Evolutionary conservation across 441 rosid species (phyloP).

Genomic region (Jatropha podagrica): DNA sequence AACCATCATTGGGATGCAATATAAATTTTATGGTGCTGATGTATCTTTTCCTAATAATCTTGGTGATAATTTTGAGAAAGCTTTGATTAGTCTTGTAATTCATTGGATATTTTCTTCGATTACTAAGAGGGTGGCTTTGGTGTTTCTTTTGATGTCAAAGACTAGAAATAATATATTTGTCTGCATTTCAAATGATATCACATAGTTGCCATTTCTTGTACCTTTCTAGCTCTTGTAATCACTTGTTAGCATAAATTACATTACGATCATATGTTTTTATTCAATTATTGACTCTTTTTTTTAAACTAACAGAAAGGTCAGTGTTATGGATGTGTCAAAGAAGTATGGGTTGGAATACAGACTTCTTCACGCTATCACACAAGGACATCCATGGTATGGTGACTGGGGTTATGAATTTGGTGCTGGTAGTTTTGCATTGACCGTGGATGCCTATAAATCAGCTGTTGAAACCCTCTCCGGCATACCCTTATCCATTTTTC

Average conservation of each 20-base stretch:
- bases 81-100: no score
- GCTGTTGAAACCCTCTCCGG: constrained; percentile 51
- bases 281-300: neutral
- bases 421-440: constrained; percentile 61
- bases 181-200: neutral
- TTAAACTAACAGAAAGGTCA: constrained; percentile 50
- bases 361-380: constrained; percentile 57
- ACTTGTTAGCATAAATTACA: neutral
- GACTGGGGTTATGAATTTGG: constrained; percentile 79
- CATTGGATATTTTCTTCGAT: neutral
- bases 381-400: constrained; percentile 71
- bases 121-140: no score
- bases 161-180: neutral
- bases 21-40: neutral
- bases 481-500: constrained; percentile 39
- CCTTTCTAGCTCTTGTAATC: neutral
- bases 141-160: constrained; percentile 1
- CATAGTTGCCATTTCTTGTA: neutral
- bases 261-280: constrained; percentile 6
- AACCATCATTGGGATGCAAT: neutral
- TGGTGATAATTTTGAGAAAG: neutral
- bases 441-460: constrained; percentile 45
- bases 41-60: neutral
- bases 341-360: constrained; percentile 66
- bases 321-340: constrained; percentile 73